Percentiles rank a stretch among this genome's conserved stretches.
These are phyloP conservation scores for Panaeolus cyanescens DNA, from an alignment of 768 basidiomycete genomes.

Conservation along the genomic window DNA sequence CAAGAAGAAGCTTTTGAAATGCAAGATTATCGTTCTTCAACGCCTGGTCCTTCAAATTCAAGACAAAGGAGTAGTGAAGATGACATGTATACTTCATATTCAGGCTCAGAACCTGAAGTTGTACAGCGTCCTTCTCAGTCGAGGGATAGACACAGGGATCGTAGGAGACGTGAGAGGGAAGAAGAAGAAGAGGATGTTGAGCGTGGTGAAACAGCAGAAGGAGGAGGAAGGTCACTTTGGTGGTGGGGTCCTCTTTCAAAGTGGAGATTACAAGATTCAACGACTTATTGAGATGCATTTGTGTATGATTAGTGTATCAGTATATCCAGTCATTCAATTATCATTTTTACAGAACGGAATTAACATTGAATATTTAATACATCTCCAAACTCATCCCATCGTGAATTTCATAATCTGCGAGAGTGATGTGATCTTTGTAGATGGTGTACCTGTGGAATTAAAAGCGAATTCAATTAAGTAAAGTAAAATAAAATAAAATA, in stretches of 20 bases:
- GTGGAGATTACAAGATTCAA: conserved; percentile 80
- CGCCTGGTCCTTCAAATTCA: not conserved
- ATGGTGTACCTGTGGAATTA: conserved; percentile 73
- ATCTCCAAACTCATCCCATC: conserved; percentile 94
- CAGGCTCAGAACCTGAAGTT: not conserved
- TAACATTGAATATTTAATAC: conserved; percentile 51
- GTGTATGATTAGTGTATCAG: too few relatives aligned
- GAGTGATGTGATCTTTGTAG: conserved; percentile 96
- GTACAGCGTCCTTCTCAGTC: not conserved
- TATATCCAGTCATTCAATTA: too few relatives aligned
- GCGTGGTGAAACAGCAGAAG: conserved; percentile 7
- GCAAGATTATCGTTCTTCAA: conserved; percentile 6
- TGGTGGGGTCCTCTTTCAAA: conserved; percentile 80
- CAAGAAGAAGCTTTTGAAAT: conserved; percentile 21
- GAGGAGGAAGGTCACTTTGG: conserved; percentile 52
- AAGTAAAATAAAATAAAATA: not conserved
- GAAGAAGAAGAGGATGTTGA: conserved; percentile 5
- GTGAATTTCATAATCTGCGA: conserved; percentile 90
- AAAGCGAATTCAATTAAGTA: not conserved
- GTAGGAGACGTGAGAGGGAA: not conserved
- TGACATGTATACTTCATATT: conserved; percentile 17
- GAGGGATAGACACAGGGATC: not conserved
- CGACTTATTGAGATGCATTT: conserved; percentile 68
- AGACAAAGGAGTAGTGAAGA: conserved; percentile 11
- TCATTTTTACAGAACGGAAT: too few relatives aligned